Conservation (phyloP, 169 alveolate species). For the Cryptosporidium sp. region DNA sequence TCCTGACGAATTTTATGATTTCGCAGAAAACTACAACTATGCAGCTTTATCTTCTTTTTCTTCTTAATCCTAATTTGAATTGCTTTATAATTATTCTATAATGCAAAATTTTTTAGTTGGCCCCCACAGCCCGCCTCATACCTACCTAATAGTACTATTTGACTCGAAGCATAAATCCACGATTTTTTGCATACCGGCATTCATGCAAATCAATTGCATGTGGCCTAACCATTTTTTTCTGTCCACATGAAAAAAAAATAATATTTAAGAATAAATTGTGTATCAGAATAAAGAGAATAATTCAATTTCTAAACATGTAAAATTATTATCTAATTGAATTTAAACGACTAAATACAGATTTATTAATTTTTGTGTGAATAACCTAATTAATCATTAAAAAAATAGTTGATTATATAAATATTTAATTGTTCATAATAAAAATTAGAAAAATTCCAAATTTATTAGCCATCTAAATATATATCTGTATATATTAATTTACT, state of each 20-base stretch:
- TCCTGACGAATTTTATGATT: neutral
- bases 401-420: no score
- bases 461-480: neutral
- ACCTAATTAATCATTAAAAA: no score
- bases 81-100: neutral
- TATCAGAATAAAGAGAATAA: neutral
- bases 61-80: neutral
- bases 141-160: neutral
- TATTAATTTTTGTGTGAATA: no score
- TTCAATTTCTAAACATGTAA: no score
- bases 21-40: neutral
- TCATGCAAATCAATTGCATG: conserved; percentile 11
- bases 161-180: neutral
- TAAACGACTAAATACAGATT: neutral
- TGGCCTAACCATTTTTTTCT: neutral
- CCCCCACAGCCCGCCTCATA: neutral
- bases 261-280: no score
- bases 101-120: neutral
- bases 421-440: no score
- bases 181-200: conserved; percentile 1
- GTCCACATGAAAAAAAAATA: neutral
- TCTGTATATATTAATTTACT: neutral
- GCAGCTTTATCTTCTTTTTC: neutral
- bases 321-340: no score
- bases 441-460: no score